phyloP scores from a whole-genome alignment of 805 yeast genomes.

The Starmerella vaccinii region DNA sequence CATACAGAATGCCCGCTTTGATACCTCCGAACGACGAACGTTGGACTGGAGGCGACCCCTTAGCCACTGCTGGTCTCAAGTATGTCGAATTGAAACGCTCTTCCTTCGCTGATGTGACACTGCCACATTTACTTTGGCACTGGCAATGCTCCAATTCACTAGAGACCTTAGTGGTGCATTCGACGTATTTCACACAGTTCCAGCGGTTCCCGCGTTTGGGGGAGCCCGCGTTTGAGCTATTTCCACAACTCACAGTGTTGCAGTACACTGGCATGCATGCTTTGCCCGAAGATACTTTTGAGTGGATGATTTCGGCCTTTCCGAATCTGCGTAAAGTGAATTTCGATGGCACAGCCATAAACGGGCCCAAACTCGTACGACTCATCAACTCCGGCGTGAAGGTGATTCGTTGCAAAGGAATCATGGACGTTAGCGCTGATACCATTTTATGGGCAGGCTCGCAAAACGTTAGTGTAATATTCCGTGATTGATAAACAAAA shows the following conservation, averaged over 20 bases:
- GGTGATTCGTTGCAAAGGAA: conserved; percentile 19
- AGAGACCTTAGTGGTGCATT: conserved; percentile 19
- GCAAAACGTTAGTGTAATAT: not conserved
- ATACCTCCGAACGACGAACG: conserved; percentile 6
- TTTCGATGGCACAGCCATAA: conserved; percentile 20
- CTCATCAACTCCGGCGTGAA: conserved; percentile 9
- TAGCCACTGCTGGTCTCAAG: conserved; percentile 4
- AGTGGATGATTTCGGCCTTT: conserved; percentile 20
- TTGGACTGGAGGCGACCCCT: conserved; percentile 4
- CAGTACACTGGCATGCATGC: conserved; percentile 22
- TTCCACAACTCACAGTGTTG: conserved; percentile 13
- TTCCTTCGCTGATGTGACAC: conserved; percentile 4
- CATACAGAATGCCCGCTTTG: not conserved
- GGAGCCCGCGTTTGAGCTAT: not conserved
- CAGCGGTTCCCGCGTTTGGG: conserved; percentile 3
- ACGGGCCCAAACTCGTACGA: conserved; percentile 19
- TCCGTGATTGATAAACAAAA: not conserved
- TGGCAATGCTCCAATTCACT: conserved; percentile 15
- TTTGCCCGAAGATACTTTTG: conserved; percentile 10
- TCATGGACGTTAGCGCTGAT: conserved; percentile 19
- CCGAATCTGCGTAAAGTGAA: conserved; percentile 18
- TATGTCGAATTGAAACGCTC: conserved; percentile 22
- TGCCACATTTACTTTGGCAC: conserved; percentile 12
- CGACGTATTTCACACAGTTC: not conserved
- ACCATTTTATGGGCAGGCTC: conserved; percentile 14